Evolutionary conservation across 78 protist species (phyloP).

Genomic region (Acrasis kona): DNA sequence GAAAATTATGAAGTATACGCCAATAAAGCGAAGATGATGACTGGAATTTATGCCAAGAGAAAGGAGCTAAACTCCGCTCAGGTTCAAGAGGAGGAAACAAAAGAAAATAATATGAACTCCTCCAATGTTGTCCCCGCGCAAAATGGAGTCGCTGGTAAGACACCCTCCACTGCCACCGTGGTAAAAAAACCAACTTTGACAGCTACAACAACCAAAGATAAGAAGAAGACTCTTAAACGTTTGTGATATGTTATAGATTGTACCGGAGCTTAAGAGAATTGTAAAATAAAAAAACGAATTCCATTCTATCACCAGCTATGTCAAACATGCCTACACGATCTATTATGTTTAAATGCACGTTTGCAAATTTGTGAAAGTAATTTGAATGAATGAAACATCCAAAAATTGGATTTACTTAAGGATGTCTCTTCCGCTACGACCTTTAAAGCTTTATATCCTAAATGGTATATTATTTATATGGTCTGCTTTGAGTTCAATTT

Average conservation of each 20-base stretch:
- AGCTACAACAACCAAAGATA: not conserved
- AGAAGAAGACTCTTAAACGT: not conserved
- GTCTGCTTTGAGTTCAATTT: too few relatives aligned
- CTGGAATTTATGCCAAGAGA: conserved; percentile 43
- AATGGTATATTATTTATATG: too few relatives aligned
- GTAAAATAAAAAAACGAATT: not conserved
- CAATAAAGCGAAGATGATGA: conserved; percentile 67
- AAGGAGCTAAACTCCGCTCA: too few relatives aligned
- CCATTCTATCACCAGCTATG: not conserved
- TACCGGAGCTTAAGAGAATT: not conserved
- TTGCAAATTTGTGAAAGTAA: not conserved
- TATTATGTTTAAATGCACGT: not conserved
- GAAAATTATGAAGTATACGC: conserved; percentile 85
- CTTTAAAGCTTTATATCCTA: too few relatives aligned
- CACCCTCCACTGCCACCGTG: not conserved
- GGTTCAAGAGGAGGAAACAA: too few relatives aligned
- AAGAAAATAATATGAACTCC: too few relatives aligned
- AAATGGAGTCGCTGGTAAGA: not conserved
- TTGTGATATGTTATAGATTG: not conserved
- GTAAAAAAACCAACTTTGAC: not conserved
- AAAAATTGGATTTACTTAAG: not conserved
- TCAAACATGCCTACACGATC: not conserved
- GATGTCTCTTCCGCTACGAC: too few relatives aligned
- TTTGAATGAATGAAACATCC: not conserved
- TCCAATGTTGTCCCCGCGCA: too few relatives aligned